Evolutionary conservation across 1,284 basidiomycete genomes (phyloP).

Genomic region (Austroboletus rostrupii): DNA sequence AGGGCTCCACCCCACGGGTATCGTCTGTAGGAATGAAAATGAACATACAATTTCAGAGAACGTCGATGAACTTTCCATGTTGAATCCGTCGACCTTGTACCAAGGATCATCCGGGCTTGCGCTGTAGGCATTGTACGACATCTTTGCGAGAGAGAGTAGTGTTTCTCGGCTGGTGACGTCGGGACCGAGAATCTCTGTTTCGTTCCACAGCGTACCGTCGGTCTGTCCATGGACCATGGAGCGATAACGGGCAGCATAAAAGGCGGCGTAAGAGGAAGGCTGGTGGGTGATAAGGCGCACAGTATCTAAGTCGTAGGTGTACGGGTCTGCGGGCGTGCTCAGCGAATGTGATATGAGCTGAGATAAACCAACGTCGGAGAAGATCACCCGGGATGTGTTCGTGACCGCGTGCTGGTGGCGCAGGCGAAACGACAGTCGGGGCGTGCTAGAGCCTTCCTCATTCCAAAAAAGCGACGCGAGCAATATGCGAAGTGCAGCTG

Average conservation of each 20-base stretch:
- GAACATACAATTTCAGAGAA: not conserved
- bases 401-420: slow-evolving; percentile 60
- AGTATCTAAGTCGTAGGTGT: slow-evolving; percentile 37
- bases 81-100: slow-evolving; percentile 73
- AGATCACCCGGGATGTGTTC: slow-evolving; percentile 48
- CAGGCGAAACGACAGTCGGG: slow-evolving; percentile 52
- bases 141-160: slow-evolving; percentile 78
- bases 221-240: slow-evolving; percentile 42
- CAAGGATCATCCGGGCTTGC: slow-evolving; percentile 56
- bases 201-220: slow-evolving; percentile 45
- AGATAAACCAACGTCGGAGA: slow-evolving; percentile 44
- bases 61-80: slow-evolving; percentile 38
- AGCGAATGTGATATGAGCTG: slow-evolving; percentile 23
- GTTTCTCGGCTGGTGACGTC: slow-evolving; percentile 74
- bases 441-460: slow-evolving; percentile 10
- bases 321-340: slow-evolving; percentile 22
- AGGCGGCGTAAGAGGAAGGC: slow-evolving; percentile 45
- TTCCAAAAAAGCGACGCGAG: slow-evolving; percentile 24
- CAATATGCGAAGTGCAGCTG: slow-evolving; percentile 23
- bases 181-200: slow-evolving; percentile 52
- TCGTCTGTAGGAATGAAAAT: slow-evolving; percentile 36
- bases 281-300: slow-evolving; percentile 36
- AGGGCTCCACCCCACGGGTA: slow-evolving; percentile 85
- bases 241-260: slow-evolving; percentile 44
- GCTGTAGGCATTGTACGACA: slow-evolving; percentile 83